Evolutionary conservation across 2,329 filamentous ascomycete species (phyloP).

Genomic region (Beauveria bassiana): DNA sequence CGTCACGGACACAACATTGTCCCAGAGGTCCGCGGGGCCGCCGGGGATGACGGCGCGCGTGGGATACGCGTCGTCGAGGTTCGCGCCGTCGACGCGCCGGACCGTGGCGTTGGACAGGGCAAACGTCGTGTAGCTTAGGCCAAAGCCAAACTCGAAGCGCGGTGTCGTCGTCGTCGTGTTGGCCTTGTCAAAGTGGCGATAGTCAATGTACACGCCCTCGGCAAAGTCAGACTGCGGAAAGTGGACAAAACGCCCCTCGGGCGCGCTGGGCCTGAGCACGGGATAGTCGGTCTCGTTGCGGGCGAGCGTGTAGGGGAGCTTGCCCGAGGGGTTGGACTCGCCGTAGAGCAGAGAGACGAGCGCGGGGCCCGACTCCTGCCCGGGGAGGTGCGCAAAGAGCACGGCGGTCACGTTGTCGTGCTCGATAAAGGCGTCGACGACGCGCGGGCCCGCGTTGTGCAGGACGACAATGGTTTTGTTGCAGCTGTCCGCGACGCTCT

Average conservation of each 20-base stretch:
- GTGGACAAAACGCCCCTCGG: slow-evolving; percentile 43
- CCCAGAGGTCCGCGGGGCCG: slow-evolving; percentile 40
- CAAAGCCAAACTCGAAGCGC: slow-evolving; percentile 49
- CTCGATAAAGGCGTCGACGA: slow-evolving; percentile 54
- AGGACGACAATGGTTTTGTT: slow-evolving; percentile 57
- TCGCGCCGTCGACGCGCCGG: slow-evolving; percentile 17
- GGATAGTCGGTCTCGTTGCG: slow-evolving; percentile 49
- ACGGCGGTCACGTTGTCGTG: slow-evolving; percentile 57
- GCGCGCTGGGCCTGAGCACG: slow-evolving; percentile 30
- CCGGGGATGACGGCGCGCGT: slow-evolving; percentile 33
- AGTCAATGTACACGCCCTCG: slow-evolving; percentile 46
- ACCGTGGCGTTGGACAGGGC: slow-evolving; percentile 36
- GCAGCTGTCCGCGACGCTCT: slow-evolving; percentile 49
- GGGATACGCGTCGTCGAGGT: slow-evolving; percentile 25
- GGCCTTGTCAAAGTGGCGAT: slow-evolving; percentile 44
- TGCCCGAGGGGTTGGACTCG: slow-evolving; percentile 46
- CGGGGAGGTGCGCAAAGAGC: slow-evolving; percentile 56
- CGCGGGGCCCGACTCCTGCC: slow-evolving; percentile 52
- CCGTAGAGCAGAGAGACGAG: slow-evolving; percentile 52
- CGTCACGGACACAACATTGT: slow-evolving; percentile 32
- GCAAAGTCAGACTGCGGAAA: slow-evolving; percentile 45
- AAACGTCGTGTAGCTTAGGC: slow-evolving; percentile 49
- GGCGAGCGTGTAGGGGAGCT: slow-evolving; percentile 55
- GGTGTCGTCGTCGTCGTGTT: slow-evolving; percentile 38
- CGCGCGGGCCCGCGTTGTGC: slow-evolving; percentile 54